Conservation (phyloP, 2,329 filamentous ascomycete genomes). For the Cladosporium sp. region DNA sequence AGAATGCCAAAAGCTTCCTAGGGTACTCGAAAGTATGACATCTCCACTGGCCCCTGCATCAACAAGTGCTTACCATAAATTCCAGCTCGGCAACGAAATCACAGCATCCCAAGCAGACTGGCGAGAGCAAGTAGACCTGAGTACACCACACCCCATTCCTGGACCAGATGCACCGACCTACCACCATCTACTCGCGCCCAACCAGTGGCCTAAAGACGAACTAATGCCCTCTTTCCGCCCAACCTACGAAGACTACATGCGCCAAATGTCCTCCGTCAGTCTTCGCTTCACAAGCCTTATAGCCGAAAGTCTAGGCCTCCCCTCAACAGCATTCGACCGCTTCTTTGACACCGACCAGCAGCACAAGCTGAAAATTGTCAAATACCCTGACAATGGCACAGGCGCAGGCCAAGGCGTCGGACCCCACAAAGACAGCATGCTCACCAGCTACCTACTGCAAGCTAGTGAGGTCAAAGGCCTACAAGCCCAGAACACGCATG, state of each 20-base stretch:
- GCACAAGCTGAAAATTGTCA: conserved; percentile 86
- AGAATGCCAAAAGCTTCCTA: conserved; percentile 40
- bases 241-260: conserved; percentile 71
- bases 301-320: conserved; percentile 75
- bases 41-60: not conserved
- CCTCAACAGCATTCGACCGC: conserved; percentile 64
- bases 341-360: conserved; percentile 72
- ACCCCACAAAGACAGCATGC: conserved; percentile 81
- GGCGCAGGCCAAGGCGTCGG: conserved; percentile 61
- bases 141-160: conserved; percentile 69
- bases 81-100: conserved; percentile 52
- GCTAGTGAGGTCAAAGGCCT: conserved; percentile 70
- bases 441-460: conserved; percentile 76
- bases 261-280: conserved; percentile 67
- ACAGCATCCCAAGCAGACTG: conserved; percentile 74
- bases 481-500: conserved; percentile 75
- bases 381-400: conserved; percentile 68
- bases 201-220: conserved; percentile 68
- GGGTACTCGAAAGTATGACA: conserved; percentile 41
- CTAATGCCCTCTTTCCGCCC: conserved; percentile 64
- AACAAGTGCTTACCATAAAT: not conserved
- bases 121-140: conserved; percentile 82
- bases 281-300: conserved; percentile 74
- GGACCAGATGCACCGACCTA: conserved; percentile 61
- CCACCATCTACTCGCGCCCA: conserved; percentile 70